Percentiles rank a stretch among this genome's conserved stretches.
phyloP scores from a whole-genome alignment of 2,329 filamentous ascomycete genomes.

The Onygenales sp. region DNA sequence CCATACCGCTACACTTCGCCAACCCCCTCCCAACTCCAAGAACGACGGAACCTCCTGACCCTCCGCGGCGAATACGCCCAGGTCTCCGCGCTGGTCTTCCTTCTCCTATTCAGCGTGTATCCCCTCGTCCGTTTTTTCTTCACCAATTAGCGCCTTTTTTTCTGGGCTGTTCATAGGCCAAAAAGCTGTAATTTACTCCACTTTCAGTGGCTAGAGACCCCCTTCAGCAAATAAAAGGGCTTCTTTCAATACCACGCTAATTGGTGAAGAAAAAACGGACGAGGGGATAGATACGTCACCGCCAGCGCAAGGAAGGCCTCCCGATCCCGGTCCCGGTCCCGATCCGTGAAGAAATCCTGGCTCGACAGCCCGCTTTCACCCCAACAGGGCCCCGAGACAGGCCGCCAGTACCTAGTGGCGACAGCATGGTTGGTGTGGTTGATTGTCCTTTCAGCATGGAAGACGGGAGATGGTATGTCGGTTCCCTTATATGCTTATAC shows the following conservation, averaged over 20 bases:
- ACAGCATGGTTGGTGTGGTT: constrained; percentile 45
- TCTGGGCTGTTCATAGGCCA: too few species aligned
- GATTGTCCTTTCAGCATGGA: constrained; percentile 38
- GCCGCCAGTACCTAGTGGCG: constrained; percentile 41
- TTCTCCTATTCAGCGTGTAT: constrained; percentile 32
- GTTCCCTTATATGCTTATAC: neutral
- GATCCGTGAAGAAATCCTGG: constrained; percentile 25
- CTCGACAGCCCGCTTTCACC: constrained; percentile 33
- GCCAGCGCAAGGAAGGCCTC: neutral
- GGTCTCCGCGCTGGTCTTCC: constrained; percentile 40
- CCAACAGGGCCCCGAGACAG: constrained; percentile 36
- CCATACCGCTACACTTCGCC: constrained; percentile 46
- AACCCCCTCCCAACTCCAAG: constrained; percentile 39
- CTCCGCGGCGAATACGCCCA: constrained; percentile 48
- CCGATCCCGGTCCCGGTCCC: constrained; percentile 1
- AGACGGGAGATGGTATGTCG: constrained; percentile 45
- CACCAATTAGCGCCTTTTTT: too few species aligned
- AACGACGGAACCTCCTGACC: constrained; percentile 45
- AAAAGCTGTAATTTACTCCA: too few species aligned
- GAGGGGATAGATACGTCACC: constrained; percentile 11
- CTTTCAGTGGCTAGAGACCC: too few species aligned
- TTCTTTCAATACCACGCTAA: too few species aligned
- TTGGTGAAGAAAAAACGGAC: too few species aligned
- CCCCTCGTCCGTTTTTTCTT: too few species aligned
- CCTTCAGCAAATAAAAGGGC: too few species aligned